These are phyloP conservation scores for Cercospora janseana DNA, from an alignment of 2,329 filamentous ascomycete species.

Conservation along the genomic window DNA sequence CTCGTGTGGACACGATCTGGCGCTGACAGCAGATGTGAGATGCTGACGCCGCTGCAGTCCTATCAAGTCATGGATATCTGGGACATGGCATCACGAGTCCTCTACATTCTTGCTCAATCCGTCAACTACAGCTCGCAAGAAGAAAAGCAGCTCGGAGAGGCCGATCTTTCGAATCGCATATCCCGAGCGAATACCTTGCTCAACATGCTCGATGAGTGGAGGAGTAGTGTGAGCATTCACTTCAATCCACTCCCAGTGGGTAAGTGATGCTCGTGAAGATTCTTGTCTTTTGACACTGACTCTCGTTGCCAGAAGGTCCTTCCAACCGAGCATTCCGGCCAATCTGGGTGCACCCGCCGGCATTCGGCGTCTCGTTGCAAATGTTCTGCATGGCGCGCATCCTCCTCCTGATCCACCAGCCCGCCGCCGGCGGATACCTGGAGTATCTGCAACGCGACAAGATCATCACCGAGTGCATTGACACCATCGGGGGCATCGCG, in stretches of 20 bases:
- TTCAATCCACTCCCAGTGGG: slow-evolving; percentile 44
- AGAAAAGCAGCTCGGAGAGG: slow-evolving; percentile 45
- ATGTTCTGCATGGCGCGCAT: slow-evolving; percentile 55
- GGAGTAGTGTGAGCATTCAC: slow-evolving; percentile 45
- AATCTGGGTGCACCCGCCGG: slow-evolving; percentile 53
- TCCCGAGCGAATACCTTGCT: slow-evolving; percentile 44
- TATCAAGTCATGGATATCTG: slow-evolving; percentile 51
- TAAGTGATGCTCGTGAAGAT: neutral
- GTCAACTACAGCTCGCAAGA: slow-evolving; percentile 60
- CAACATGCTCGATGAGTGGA: slow-evolving; percentile 53
- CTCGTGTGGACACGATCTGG: neutral
- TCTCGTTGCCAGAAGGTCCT: slow-evolving; percentile 31
- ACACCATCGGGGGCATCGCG: slow-evolving; percentile 52
- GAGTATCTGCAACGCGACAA: slow-evolving; percentile 49
- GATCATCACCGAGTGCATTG: slow-evolving; percentile 49
- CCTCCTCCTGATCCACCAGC: slow-evolving; percentile 54
- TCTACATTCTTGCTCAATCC: slow-evolving; percentile 57
- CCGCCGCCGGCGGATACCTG: slow-evolving; percentile 50
- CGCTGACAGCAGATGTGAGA: neutral
- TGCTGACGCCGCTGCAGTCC: slow-evolving; percentile 24
- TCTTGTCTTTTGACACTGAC: neutral
- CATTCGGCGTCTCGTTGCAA: slow-evolving; percentile 50
- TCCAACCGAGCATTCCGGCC: slow-evolving; percentile 49
- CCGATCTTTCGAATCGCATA: slow-evolving; percentile 45
- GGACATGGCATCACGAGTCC: slow-evolving; percentile 54